Conservation (phyloP, 805 yeast genomes). For the Hanseniaspora guilliermondii region DNA sequence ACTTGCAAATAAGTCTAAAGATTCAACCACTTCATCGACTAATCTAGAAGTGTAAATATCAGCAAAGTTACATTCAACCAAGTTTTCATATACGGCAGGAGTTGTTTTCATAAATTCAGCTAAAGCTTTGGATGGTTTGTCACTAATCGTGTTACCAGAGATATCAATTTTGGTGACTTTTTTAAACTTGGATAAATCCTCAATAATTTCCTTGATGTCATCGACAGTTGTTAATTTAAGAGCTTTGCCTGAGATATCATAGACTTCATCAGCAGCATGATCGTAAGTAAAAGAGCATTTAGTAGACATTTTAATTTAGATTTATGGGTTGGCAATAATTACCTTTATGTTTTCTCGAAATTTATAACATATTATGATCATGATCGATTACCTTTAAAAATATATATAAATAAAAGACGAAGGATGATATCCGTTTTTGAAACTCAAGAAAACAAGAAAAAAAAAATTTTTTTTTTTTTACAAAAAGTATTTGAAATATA, state of each 20-base stretch:
- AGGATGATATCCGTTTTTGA: too few species aligned
- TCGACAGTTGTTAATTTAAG: constrained; percentile 58
- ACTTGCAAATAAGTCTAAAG: constrained; percentile 60
- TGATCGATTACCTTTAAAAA: too few species aligned
- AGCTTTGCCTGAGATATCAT: constrained; percentile 61
- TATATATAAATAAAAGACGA: too few species aligned
- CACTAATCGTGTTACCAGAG: constrained; percentile 89
- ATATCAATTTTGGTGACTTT: constrained; percentile 51
- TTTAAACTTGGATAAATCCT: constrained; percentile 35
- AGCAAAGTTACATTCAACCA: constrained; percentile 66
- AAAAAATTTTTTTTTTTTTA: background rate
- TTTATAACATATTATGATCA: too few species aligned
- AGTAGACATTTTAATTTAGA: constrained; percentile 30
- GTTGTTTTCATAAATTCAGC: constrained; percentile 40
- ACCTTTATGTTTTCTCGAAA: too few species aligned
- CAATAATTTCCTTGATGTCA: constrained; percentile 61
- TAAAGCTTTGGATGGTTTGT: constrained; percentile 67
- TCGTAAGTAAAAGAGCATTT: constrained; percentile 29
- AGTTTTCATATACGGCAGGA: constrained; percentile 31
- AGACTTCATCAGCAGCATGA: constrained; percentile 37
- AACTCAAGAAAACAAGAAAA: background rate
- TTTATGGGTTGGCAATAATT: too few species aligned
- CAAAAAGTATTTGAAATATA: background rate
- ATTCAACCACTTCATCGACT: constrained; percentile 84
- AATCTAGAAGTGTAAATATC: constrained; percentile 92